Evolutionary conservation across 257 asterid genomes (phyloP), one percentile per base, ranked within the genome.

Genomic region (Plantago ovata): DNA sequence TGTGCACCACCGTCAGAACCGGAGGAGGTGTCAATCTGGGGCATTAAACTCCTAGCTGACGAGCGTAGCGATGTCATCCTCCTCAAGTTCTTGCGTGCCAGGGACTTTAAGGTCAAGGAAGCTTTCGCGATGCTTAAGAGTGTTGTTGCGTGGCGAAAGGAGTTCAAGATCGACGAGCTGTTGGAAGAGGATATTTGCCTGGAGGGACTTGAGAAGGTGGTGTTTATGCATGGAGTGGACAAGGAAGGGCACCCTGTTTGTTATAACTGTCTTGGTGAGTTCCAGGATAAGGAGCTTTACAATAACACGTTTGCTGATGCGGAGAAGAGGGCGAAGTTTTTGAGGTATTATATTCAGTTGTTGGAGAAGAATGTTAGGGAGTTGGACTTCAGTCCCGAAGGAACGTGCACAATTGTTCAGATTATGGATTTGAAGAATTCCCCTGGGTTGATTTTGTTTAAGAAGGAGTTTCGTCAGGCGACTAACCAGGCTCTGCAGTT

Each of bases 21-120:
- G n/a, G 92, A 85, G 65, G 87, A 78, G 61, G 82, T 83, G 0
- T 79, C 85, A 2, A 79, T 86, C 19, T 83, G 89, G 89, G 95
- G 95, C 10, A 56, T 86, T 18, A 84, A 81, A 0, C 83, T 86
- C 10, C 66, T 86, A 0, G 77, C 71, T 8, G 94, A 86, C 28
- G 87, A 72, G 62, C 76, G 67, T 53, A 79, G 80, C 15, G 89
- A 86, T 9, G 81, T 69, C 1, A 69, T 86, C 51, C 87, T 86
- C 47, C 90, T 86, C 43, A 83, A 86, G 48, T 86, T 86, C 77
- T 55, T 86, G 57, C 56, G 90, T 60, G 95, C 95, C 0, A 75
- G 95, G 12, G 94, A 86, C 33, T 86, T 86, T 33, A 79, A 79
- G 65, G 87, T 79, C 41, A 84, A 84, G 56, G 94, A 86, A 4